These are phyloP conservation scores for Rubus parviflorus DNA, from an alignment of 306 rosid genomes.

Conservation along the genomic window DNA sequence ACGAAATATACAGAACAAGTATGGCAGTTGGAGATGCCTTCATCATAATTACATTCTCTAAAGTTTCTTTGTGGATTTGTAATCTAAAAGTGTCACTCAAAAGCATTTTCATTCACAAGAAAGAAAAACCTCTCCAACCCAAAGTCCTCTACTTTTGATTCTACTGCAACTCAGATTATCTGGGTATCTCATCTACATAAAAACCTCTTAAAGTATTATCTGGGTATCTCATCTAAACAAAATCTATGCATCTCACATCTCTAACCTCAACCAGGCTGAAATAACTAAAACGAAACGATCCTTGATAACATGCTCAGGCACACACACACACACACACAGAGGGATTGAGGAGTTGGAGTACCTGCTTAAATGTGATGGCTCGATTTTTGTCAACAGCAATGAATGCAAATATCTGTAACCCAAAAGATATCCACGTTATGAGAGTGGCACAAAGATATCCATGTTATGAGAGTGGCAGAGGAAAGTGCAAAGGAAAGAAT, in stretches of 20 bases:
- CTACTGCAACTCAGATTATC: background rate
- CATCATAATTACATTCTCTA: background rate
- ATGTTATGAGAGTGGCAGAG: background rate
- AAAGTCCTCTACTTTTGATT: background rate
- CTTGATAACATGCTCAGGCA: background rate
- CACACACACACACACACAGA: background rate
- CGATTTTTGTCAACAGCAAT: conserved; percentile 69
- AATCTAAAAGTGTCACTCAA: background rate
- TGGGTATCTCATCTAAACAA: too few relatives aligned
- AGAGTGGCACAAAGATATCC: background rate
- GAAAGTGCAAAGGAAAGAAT: background rate
- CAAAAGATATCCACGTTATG: conserved; percentile 9
- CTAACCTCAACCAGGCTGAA: background rate
- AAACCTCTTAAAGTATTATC: background rate
- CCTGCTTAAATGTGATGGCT: conserved; percentile 79
- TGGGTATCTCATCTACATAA: background rate
- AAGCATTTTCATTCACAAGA: background rate
- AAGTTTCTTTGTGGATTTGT: background rate
- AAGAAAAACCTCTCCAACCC: background rate
- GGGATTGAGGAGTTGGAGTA: conserved; percentile 23
- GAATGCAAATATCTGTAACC: conserved; percentile 67
- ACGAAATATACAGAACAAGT: background rate
- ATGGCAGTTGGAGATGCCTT: background rate
- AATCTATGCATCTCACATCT: background rate
- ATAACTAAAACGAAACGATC: too few relatives aligned